phyloP scores from a whole-genome alignment of 768 basidiomycete species.

The Chiua virens region DNA sequence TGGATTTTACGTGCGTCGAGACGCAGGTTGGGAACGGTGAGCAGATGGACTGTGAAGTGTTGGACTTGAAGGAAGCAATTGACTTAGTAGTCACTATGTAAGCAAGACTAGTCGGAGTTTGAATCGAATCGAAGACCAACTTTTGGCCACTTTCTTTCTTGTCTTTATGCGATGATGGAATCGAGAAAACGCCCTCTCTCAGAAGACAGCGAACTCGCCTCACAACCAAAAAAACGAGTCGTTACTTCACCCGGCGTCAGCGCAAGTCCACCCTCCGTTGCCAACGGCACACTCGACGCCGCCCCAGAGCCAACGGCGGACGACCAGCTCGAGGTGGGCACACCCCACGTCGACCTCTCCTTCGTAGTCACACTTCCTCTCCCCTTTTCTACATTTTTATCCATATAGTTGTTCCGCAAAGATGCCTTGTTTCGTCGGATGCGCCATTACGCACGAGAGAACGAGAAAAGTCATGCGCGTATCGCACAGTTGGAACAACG shows the following conservation, averaged over 20 bases:
- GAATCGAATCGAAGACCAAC: slow-evolving; percentile 13
- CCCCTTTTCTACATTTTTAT: slow-evolving; percentile 8
- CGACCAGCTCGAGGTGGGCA: slow-evolving; percentile 65
- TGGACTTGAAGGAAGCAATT: slow-evolving; percentile 46
- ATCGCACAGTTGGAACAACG: slow-evolving; percentile 66
- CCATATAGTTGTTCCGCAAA: slow-evolving; percentile 71
- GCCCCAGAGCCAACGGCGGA: slow-evolving; percentile 46
- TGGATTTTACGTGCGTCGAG: slow-evolving; percentile 89
- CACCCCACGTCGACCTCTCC: slow-evolving; percentile 19
- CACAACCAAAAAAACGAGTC: slow-evolving; percentile 56
- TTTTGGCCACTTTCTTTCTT: slow-evolving; percentile 9
- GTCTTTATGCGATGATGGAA: slow-evolving; percentile 41
- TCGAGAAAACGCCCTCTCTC: slow-evolving; percentile 59
- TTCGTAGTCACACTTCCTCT: slow-evolving; percentile 23
- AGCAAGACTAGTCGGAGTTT: slow-evolving; percentile 29
- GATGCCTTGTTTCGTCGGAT: slow-evolving; percentile 84
- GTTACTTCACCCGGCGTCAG: slow-evolving; percentile 42
- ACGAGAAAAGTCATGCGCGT: slow-evolving; percentile 59
- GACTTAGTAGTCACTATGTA: slow-evolving; percentile 26
- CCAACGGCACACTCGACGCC: slow-evolving; percentile 41
- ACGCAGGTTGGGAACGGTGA: slow-evolving; percentile 87
- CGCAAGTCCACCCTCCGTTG: slow-evolving; percentile 44
- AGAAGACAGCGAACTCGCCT: slow-evolving; percentile 47
- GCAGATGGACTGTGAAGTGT: slow-evolving; percentile 81
- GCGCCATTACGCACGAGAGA: slow-evolving; percentile 78